Evolutionary conservation across 441 rosid species (phyloP), one percentile per base, ranked within the genome.

Genomic region (Macaranga tanarius): DNA sequence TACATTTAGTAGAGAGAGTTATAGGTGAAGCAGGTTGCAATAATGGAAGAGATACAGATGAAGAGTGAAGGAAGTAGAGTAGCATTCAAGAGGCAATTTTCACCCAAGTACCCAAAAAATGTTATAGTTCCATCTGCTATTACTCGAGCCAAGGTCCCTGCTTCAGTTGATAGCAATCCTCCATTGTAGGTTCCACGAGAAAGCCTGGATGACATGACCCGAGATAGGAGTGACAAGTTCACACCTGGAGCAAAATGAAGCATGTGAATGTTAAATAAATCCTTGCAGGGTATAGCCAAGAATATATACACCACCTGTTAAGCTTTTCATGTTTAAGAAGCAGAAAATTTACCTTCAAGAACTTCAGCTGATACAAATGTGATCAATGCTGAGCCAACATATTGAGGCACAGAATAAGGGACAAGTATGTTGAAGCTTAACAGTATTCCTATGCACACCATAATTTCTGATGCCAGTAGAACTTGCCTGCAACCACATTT

Each of bases 341-440:
- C 0, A 11, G 23, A 52, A 25, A 65, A 13, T 1, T 74, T 78
- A 88, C 92, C 99, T 95, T 95, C 99, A 8, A 92, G 97, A 44
- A 95, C 97, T 85, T 95, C 99, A 7, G 99, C 99, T 12, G 88
- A 90, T 9, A 92, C 97, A 58, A 95, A 95, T 86, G 90, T 86
- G 79, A 95, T 81, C 58, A 92, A 90, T 42, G 97, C 99, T 63
- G 99, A 89, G 76, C 82, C 72, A 50, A 92, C 98, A 42, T 92
- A 95, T 70, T 95, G 99, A 0, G 96, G 92, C 55, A 91, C 85
- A 0, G 93, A 79, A 73, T 95, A 95, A 4, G 93, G 94, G 52
- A 88, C 77, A 60, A 92, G 55, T 15, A 90, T 22, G 51, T 91
- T 82, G 87, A 95, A 95, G 85, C 99, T 92, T 55, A 91, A 81